Percentiles rank a stretch among this genome's conserved stretches.
phyloP scores from a whole-genome alignment of 441 rosid genomes.

The Eruca vesicaria region DNA sequence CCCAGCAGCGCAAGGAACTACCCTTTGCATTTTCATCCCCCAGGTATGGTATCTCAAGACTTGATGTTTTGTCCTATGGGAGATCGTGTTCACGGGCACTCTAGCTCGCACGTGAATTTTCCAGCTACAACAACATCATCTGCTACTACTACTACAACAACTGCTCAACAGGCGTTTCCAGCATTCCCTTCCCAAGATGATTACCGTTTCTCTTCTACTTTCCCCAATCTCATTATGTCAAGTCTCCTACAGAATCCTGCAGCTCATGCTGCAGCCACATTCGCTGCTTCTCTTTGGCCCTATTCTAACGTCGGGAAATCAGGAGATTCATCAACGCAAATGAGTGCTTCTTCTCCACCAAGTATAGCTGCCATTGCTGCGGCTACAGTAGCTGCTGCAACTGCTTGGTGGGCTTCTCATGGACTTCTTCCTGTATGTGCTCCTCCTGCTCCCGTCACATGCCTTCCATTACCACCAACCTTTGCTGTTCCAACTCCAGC shows the following conservation, averaged over 20 bases:
- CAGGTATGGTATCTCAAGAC: slow-evolving; percentile 51
- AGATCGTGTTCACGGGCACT: slow-evolving; percentile 44
- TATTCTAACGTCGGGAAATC: slow-evolving; percentile 43
- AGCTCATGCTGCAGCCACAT: slow-evolving; percentile 87
- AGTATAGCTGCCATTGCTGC: slow-evolving; percentile 78
- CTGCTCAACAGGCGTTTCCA: slow-evolving; percentile 55
- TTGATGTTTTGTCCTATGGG: slow-evolving; percentile 52
- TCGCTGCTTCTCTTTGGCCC: slow-evolving; percentile 87
- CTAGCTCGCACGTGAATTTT: slow-evolving; percentile 43
- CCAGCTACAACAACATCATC: slow-evolving; percentile 49
- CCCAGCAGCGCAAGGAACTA: slow-evolving; percentile 46
- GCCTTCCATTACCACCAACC: slow-evolving; percentile 45
- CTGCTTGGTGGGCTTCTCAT: slow-evolving; percentile 98
- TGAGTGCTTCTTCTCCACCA: slow-evolving; percentile 54
- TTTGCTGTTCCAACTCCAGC: slow-evolving; percentile 43
- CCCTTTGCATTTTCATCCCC: slow-evolving; percentile 57
- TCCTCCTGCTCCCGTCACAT: slow-evolving; percentile 51
- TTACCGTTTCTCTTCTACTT: slow-evolving; percentile 72
- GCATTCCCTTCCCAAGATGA: slow-evolving; percentile 61
- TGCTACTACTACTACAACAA: slow-evolving; percentile 20
- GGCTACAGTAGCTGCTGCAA: slow-evolving; percentile 95
- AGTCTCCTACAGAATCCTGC: slow-evolving; percentile 87
- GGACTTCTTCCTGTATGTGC: slow-evolving; percentile 86
- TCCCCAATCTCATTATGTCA: slow-evolving; percentile 78
- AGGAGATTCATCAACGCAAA: slow-evolving; percentile 50